Base-by-base conservation (phyloP, 1,284 basidiomycete genomes). In the Microbotryum lychnidis-dioicae region DNA sequence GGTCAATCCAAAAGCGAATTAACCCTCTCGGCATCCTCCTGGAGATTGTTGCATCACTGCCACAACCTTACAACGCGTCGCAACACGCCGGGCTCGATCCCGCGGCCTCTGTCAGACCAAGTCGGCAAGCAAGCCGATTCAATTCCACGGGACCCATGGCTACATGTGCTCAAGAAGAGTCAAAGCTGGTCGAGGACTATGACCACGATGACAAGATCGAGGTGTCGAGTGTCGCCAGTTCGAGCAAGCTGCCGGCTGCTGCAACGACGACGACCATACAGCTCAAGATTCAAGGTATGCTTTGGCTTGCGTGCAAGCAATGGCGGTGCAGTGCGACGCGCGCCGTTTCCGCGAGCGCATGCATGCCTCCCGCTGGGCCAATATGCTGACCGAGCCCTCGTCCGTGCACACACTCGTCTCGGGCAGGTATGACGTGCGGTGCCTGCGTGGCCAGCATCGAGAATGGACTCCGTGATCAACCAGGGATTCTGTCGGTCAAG, bases 401-500 rank as follows among this genome's bases (percentile, higher is more conserved):
- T 31, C 9, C 31, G 45, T 64, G 51, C 54, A 27, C 47, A 50
- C 50, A n/a, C 1, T 47, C 42, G 18, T 42, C 42, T 42, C 2
- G 3, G 5, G 14, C 50, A 69, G 62, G 50, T 20, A 69, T 58
- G 56, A 68, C 77, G 67, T 79, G 77, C 62, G 77, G 78, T 6
- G 77, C 78, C 7, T 79, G 77, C 61, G 78, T 79, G 6, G 77
- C 77, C 1, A 85, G 90, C n/a, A 97, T 98, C 68, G 96, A 99
- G 75, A 82, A 84, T 25, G 89, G 89, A 79, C 81, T 99, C n/a
- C 80, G 85, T 64, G 79, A 80, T 14, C 89, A 94, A 75, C 77
- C 83, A 23, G 96, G 96, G 25, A 93, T 99, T 60, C 76, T 84
- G 62, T 88, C 85, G 8, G 79, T 97, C 62, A 90, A 91, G 72